These are phyloP conservation scores for Ceratonia siliqua DNA, from an alignment of 306 rosid genomes.

Conservation along the genomic window DNA sequence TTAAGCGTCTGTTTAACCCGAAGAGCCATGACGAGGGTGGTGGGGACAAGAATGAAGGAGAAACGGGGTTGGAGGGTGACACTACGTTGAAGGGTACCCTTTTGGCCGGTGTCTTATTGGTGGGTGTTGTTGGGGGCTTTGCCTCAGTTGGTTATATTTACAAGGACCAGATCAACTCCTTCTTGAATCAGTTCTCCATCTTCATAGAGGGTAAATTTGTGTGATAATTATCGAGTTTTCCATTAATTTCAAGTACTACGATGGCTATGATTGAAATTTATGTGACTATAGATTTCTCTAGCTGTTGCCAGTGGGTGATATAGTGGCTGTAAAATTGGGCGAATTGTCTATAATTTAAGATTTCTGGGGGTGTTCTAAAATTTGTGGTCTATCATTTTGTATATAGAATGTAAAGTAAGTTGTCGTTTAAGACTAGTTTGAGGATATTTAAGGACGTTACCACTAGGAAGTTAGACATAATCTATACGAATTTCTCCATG, in stretches of 20 bases:
- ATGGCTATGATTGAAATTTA: background rate
- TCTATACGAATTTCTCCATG: background rate
- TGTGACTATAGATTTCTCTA: background rate
- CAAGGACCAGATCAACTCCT: constrained; percentile 71
- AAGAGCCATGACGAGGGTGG: constrained; percentile 40
- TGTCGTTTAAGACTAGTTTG: background rate
- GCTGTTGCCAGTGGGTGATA: background rate
- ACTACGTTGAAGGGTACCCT: constrained; percentile 75
- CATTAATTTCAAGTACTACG: background rate
- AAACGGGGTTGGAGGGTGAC: constrained; percentile 29
- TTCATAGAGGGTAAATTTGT: constrained; percentile 66
- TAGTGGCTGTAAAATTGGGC: background rate
- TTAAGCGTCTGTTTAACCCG: constrained; percentile 60
- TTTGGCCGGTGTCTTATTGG: constrained; percentile 71
- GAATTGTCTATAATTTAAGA: background rate
- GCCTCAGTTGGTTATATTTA: constrained; percentile 75
- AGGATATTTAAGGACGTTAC: background rate
- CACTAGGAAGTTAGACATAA: background rate
- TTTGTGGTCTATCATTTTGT: background rate
- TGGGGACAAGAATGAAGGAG: constrained; percentile 6
- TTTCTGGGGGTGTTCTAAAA: background rate
- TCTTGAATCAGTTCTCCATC: constrained; percentile 66
- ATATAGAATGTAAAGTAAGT: background rate
- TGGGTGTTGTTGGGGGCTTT: constrained; percentile 85
- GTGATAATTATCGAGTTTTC: background rate